Conservation (phyloP, 2,329 filamentous ascomycete species). For the Botrytis sinoallii region DNA sequence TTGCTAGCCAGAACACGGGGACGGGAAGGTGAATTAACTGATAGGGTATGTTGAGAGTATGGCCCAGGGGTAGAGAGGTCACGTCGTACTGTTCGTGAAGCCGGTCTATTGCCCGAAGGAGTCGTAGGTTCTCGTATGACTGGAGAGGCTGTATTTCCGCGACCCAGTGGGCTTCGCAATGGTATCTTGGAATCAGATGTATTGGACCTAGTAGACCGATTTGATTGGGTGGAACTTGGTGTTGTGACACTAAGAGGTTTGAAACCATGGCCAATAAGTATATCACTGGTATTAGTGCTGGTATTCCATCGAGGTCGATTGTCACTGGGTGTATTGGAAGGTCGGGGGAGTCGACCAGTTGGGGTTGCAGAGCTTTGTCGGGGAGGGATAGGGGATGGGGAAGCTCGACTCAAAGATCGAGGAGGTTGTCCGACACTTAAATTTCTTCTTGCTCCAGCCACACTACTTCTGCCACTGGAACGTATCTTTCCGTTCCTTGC, state of each 20-base stretch:
- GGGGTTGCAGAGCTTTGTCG: slow-evolving; percentile 50
- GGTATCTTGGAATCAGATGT: slow-evolving; percentile 36
- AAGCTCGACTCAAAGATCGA: slow-evolving; percentile 42
- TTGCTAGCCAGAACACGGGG: slow-evolving; percentile 37
- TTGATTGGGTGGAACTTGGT: slow-evolving; percentile 32
- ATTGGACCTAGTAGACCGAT: slow-evolving; percentile 23
- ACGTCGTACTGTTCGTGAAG: slow-evolving; percentile 47
- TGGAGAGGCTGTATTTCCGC: slow-evolving; percentile 34
- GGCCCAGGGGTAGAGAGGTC: slow-evolving; percentile 54
- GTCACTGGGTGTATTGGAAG: slow-evolving; percentile 45
- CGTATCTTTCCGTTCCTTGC: slow-evolving; percentile 36
- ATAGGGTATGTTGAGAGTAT: slow-evolving; percentile 46
- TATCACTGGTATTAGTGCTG: slow-evolving; percentile 60
- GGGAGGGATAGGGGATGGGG: slow-evolving; percentile 38
- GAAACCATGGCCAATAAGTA: slow-evolving; percentile 67
- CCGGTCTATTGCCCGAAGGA: slow-evolving; percentile 32
- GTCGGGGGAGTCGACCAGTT: slow-evolving; percentile 45
- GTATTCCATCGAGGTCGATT: slow-evolving; percentile 70
- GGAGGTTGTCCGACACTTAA: slow-evolving; percentile 40
- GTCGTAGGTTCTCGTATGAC: slow-evolving; percentile 27
- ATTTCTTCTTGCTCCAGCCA: slow-evolving; percentile 46
- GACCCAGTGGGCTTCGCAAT: slow-evolving; percentile 33
- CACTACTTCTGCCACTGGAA: slow-evolving; percentile 30
- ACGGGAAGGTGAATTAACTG: slow-evolving; percentile 42
- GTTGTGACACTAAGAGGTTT: slow-evolving; percentile 57